Percentiles rank a stretch among this genome's conserved stretches.
These are phyloP conservation scores for Pholiota microspora DNA, from an alignment of 768 basidiomycete species.

Conservation along the genomic window DNA sequence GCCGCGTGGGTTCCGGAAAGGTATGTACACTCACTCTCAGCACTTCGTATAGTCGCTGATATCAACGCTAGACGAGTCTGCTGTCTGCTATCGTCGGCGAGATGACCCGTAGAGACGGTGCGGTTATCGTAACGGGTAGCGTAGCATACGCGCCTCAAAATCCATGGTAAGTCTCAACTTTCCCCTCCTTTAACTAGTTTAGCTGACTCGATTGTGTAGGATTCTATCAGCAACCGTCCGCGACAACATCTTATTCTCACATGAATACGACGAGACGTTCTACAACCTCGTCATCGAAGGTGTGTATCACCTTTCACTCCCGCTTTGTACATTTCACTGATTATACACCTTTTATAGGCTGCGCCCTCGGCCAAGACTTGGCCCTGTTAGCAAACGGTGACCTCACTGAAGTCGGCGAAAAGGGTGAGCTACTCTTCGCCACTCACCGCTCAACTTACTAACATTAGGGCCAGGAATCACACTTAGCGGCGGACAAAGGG, in stretches of 20 bases:
- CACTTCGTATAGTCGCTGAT: no score
- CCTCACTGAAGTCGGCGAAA: slow-evolving; percentile 79
- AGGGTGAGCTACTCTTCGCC: slow-evolving; percentile 47
- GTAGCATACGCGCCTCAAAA: no score
- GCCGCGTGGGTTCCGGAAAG: slow-evolving; percentile 93
- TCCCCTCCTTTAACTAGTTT: neutral
- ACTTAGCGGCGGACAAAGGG: slow-evolving; percentile 83
- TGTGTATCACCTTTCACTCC: no score
- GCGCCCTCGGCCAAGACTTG: slow-evolving; percentile 75
- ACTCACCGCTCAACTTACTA: neutral
- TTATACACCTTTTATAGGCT: no score
- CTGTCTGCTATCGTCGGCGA: slow-evolving; percentile 84
- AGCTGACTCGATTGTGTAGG: slow-evolving; percentile 23
- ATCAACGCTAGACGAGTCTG: no score
- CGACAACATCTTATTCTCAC: no score
- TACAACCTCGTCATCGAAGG: slow-evolving; percentile 89
- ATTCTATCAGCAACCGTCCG: no score
- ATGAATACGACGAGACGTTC: no score
- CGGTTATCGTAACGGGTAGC: slow-evolving; percentile 61
- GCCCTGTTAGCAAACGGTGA: slow-evolving; percentile 75
- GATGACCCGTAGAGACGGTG: no score
- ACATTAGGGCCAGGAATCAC: slow-evolving; percentile 24
- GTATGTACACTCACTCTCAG: slow-evolving; percentile 29
- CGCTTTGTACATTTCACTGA: no score
- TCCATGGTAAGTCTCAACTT: slow-evolving; percentile 78